Base-by-base conservation (phyloP, 306 rosid species). In the Gillenia trifoliata region DNA sequence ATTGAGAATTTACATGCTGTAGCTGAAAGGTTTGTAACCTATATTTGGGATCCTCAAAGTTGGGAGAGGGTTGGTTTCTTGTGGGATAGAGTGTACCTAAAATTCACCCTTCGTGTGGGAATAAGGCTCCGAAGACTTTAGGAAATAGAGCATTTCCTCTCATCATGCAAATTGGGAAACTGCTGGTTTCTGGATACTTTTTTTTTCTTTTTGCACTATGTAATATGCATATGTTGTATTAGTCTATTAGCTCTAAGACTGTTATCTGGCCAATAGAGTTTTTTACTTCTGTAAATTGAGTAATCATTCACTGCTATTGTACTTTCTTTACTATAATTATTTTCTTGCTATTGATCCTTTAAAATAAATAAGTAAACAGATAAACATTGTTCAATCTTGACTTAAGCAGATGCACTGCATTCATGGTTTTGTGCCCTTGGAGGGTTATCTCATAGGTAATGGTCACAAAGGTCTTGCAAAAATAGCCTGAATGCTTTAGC, bases 381-480 rank as follows among this genome's bases (percentile, higher is more conserved):
- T 1, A 49, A 3, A 25, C 66, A 30, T 22, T 0, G 11, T 22
- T 55, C 19, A 71, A 68, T 71, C 19, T 29, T 20, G 52, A 71
- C 98, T 94, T 90, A 94, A n/a, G n/a, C 99, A 94, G 83, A 87
- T 94, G 99, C 92, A 94, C 72, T 61, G 99, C 72, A 81, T 82
- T 94, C 96, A 94, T 88, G 55, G 99, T 94, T 85, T 94, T 94
- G 33, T n/a, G 99, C 99, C 99, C 90, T 75, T 81, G 96, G 68
- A 94, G 96, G 50, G 99, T 94, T 86, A 94, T 86, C 79, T 84
- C 96, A 25, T 94, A 92, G n/a, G 99, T 90, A 54, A n/a, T 85
- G 99, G 71, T 92, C 97, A 83, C 99, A 94, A 22, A 94, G 96
- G 80, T 94, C 99, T 92, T 94, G 99, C 85, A 94, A 83, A 81